These are phyloP conservation scores for Batrachochytrium dendrobatidis DNA, from an alignment of 371 early-diverging fungal species.

Conservation along the genomic window DNA sequence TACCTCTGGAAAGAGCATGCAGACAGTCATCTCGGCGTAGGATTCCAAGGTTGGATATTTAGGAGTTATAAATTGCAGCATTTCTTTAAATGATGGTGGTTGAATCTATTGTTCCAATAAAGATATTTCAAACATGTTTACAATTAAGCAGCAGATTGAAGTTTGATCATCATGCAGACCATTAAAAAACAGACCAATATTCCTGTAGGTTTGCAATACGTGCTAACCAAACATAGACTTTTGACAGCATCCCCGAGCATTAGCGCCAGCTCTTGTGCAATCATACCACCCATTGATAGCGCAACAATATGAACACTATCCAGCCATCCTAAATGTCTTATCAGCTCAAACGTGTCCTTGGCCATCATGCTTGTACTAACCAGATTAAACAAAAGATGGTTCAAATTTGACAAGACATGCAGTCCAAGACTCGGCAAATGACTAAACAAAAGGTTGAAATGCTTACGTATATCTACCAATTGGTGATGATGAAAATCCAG, in stretches of 20 bases:
- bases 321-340: conserved; percentile 13
- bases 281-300: conserved; percentile 14
- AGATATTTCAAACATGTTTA: no score
- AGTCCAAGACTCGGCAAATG: not conserved
- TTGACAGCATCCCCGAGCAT: conserved; percentile 6
- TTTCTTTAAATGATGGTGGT: no score
- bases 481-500: not conserved
- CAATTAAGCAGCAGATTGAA: no score
- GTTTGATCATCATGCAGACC: no score
- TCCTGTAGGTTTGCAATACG: not conserved
- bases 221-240: conserved; percentile 10
- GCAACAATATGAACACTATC: conserved; percentile 14
- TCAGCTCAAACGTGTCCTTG: conserved; percentile 6
- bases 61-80: no score
- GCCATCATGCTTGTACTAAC: conserved; percentile 11
- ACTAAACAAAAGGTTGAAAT: no score
- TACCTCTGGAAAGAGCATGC: no score
- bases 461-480: not conserved
- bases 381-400: not conserved
- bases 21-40: no score
- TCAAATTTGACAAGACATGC: not conserved
- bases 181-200: not conserved
- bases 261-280: conserved; percentile 17
- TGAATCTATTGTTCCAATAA: no score
- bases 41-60: conserved; percentile 1